Evolutionary conservation across 805 yeast genomes (phyloP), one percentile per base, ranked within the genome.

Genomic region (Teunomyces aglyptinius): DNA sequence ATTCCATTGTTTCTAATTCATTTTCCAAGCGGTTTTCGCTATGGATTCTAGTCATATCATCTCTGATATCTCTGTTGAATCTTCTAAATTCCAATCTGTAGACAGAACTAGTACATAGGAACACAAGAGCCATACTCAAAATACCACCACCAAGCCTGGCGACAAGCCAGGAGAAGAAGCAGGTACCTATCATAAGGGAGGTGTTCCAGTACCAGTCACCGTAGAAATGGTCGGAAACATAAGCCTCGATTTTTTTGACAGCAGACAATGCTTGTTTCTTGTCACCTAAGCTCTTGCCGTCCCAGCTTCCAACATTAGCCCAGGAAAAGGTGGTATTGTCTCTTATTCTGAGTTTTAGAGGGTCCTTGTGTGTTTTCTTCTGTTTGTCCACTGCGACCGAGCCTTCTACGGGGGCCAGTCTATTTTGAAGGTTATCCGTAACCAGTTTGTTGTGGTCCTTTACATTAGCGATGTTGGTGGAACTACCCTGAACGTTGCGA

Each of bases 131-230:
- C 13, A 86, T 62, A 5, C 86, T 78, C 61, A 86, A 76, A 56
- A 87, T 60, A 3, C 92, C 86, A 33, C 81, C 80, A 1, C 89
- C 83, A 27, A 72, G 49, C 55, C 80, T 73, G 2, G 90, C 89
- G 41, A 82, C 64, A 3, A 75, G 51, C 89, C 91, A 87, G 1
- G 89, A 72, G 59, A 82, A 82, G 62, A 85, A 75, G 63, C 90
- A 86, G 8, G 88, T 82, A 7, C 90, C 89, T 22, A 85, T 58
- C 49, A 84, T 73, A 24, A 83, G 56, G 0, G 82, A 76, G 24
- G 83, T 74, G 68, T 86, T 86, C 78, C 82, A 81, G 64, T 83
- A 86, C 73, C 83, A 76, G 63, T 87, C 96, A 11, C 84, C 80
- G 54, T 76, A 82, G 57, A 84, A 84, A 46, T 78, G 84, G 63